Base-by-base conservation (phyloP, 257 asterid species). In the Fraxinus pennsylvanica region DNA sequence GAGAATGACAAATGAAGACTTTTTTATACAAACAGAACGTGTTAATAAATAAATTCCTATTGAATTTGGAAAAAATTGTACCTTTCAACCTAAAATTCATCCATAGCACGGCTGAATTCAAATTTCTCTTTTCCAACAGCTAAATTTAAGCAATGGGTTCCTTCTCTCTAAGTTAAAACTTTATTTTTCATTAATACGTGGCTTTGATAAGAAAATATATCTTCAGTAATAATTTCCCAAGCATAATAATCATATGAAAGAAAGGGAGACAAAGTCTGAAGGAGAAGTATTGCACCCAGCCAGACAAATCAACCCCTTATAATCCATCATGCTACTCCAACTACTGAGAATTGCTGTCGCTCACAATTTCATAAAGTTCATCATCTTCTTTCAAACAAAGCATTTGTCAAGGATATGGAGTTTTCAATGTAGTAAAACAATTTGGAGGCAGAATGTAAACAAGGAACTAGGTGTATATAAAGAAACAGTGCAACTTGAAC, bases 131-230 rank as follows among this genome's bases (percentile, higher is more conserved):
- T 63, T 63, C 15, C 69, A 25, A 63, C 69, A 63, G 69, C 69
- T 63, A 25, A 27, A 63, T 52, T 30, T 10, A 22, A 29, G 75
- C 80, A 68, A 17, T 9, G 68, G 52, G 29, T 76, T 43, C 4
- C 15, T 7, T 76, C 9, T 68, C 79, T 29, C 45, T 43, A 76
- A 14, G 33, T 65, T 43, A 17, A 17, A 50, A 76, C 45, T 25
- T 27, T 22, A 27, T 66, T 76, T 76, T 59, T 75, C 4, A n/a
- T 76, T 14, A 50, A 7, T 39, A 43, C 32, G 9, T 66, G 22
- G 79, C 67, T 72, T 76, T 9, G 67, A 7, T 6, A 59, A 59
- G 29, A 73, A 41, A 72, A 30, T 65, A 72, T 35, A 13, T 14
- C 13, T 72, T 61, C 66, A n/a, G 52, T 63, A 19, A 72, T 47